Percentiles rank a stretch among this genome's conserved stretches.
phyloP scores from a whole-genome alignment of 345 rosid species.

The Syzygium aromaticum region DNA sequence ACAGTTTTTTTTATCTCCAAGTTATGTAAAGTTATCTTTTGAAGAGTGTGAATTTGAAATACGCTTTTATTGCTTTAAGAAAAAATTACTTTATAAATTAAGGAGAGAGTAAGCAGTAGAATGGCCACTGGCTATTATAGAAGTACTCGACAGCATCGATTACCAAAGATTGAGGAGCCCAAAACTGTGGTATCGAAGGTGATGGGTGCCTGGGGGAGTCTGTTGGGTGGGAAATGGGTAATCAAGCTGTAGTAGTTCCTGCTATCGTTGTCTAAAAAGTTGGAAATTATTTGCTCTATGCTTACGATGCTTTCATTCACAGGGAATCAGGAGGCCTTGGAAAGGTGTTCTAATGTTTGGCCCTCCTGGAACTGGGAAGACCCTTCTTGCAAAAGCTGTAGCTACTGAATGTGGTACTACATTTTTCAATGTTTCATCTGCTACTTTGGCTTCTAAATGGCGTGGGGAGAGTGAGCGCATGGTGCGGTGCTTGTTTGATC shows the following conservation, averaged over 20 bases:
- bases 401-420: conserved; percentile 98
- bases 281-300: background rate
- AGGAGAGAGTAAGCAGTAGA: background rate
- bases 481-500: conserved; percentile 94
- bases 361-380: conserved; percentile 98
- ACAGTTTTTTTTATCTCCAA: background rate
- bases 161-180: background rate
- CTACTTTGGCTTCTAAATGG: conserved; percentile 97
- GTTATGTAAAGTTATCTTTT: background rate
- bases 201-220: background rate
- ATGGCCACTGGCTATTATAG: background rate
- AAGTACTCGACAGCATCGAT: background rate
- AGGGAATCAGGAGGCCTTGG: conserved; percentile 99
- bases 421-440: conserved; percentile 93
- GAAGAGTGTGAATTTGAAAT: background rate
- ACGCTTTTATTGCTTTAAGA: background rate
- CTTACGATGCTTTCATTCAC: conserved; percentile 4
- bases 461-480: conserved; percentile 98
- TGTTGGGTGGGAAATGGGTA: background rate
- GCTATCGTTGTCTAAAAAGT: background rate
- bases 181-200: background rate
- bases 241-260: background rate
- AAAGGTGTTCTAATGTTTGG: conserved; percentile 99
- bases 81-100: background rate
- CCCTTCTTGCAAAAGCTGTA: conserved; percentile 92